These are phyloP conservation scores for Geranomyces variabilis DNA, from an alignment of 192 early-diverging fungal species.

Conservation along the genomic window DNA sequence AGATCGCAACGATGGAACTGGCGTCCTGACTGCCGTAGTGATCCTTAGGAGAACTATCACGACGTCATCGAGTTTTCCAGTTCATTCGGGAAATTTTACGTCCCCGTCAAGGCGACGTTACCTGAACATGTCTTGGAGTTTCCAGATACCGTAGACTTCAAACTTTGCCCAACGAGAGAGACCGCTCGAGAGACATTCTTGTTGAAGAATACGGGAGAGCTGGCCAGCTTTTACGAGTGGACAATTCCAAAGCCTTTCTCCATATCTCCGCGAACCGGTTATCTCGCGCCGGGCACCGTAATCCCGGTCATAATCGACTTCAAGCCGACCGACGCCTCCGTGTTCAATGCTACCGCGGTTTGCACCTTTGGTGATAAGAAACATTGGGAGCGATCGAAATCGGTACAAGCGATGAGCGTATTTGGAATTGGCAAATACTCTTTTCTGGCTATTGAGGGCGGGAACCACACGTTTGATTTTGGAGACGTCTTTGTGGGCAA, in stretches of 20 bases:
- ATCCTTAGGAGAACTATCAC: conserved; percentile 51
- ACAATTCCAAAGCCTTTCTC: conserved; percentile 48
- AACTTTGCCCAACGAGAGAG: conserved; percentile 55
- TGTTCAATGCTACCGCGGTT: conserved; percentile 49
- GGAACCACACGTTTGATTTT: conserved; percentile 49
- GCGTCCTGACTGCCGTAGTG: not conserved
- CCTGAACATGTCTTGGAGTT: conserved; percentile 59
- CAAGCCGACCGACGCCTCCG: conserved; percentile 54
- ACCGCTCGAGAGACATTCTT: conserved; percentile 45
- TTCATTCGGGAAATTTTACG: conserved; percentile 58
- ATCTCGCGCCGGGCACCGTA: conserved; percentile 36
- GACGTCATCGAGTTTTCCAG: conserved; percentile 60
- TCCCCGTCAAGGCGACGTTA: conserved; percentile 56
- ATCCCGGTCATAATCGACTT: conserved; percentile 49
- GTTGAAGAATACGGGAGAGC: conserved; percentile 54
- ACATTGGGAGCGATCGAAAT: conserved; percentile 45
- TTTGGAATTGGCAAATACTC: conserved; percentile 61
- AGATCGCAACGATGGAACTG: too few species aligned
- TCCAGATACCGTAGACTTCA: conserved; percentile 51
- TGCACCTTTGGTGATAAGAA: conserved; percentile 55
- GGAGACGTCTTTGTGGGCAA: conserved; percentile 58
- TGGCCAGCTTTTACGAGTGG: conserved; percentile 56
- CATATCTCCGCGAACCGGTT: conserved; percentile 44
- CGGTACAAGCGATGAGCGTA: conserved; percentile 43
- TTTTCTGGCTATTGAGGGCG: conserved; percentile 48